Evolutionary conservation across 2,329 filamentous ascomycete species (phyloP).

Genomic region (Penicillium sp.): DNA sequence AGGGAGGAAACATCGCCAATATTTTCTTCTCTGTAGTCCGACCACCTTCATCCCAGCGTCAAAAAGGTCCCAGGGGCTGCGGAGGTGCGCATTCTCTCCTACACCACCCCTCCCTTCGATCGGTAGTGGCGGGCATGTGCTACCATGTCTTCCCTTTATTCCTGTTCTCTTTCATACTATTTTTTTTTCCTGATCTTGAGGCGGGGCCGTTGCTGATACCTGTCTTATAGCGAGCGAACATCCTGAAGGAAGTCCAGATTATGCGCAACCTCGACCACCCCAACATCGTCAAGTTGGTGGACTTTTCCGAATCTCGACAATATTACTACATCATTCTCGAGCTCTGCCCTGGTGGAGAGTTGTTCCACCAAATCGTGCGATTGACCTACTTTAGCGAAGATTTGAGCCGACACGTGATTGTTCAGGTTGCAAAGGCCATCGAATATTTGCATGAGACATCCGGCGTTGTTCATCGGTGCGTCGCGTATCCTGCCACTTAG

Average conservation of each 20-base stretch:
- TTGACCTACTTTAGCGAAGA: slow-evolving; percentile 98
- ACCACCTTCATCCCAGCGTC: slow-evolving; percentile 92
- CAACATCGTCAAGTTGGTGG: slow-evolving; percentile 90
- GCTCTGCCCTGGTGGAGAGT: slow-evolving; percentile 88
- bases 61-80: slow-evolving; percentile 92
- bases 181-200: slow-evolving; percentile 3
- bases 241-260: slow-evolving; percentile 97
- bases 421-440: slow-evolving; percentile 90
- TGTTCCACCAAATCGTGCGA: slow-evolving; percentile 98
- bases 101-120: slow-evolving; percentile 34
- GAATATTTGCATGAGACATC: slow-evolving; percentile 93
- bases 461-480: slow-evolving; percentile 94
- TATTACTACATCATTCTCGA: slow-evolving; percentile 98
- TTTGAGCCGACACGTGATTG: slow-evolving; percentile 88
- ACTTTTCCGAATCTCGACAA: slow-evolving; percentile 89
- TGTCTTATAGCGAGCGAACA: slow-evolving; percentile 78
- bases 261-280: slow-evolving; percentile 97
- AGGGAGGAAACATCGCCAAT: slow-evolving; percentile 50
- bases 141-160: neutral
- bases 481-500: neutral
- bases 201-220: slow-evolving; percentile 28
- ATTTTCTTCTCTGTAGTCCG: slow-evolving; percentile 66
- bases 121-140: slow-evolving; percentile 6
- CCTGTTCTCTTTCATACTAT: slow-evolving; percentile 18
- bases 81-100: slow-evolving; percentile 74